Conservation (phyloP, 768 basidiomycete species). For the Xerocomellus chrysenteron region DNA sequence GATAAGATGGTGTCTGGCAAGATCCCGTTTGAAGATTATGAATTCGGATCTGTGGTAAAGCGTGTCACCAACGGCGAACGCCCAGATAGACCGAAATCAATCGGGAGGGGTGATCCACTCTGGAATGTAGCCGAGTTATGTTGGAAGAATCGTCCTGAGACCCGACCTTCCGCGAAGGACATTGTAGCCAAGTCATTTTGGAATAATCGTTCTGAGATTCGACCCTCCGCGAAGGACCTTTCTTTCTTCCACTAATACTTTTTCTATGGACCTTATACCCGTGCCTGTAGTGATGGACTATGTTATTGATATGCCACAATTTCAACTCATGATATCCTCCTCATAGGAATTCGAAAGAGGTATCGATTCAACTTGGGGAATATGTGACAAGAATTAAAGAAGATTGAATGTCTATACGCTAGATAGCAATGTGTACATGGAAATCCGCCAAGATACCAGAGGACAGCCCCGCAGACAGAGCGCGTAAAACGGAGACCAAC, state of each 20-base stretch:
- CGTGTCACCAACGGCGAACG: background rate
- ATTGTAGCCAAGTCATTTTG: background rate
- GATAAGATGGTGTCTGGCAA: slow-evolving; percentile 20
- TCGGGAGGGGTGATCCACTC: slow-evolving; percentile 5
- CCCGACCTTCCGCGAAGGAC: slow-evolving; percentile 14
- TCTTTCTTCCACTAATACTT: background rate
- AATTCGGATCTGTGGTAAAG: background rate
- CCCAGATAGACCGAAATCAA: slow-evolving; percentile 8
- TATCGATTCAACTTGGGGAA: slow-evolving; percentile 3
- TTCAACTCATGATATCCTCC: background rate
- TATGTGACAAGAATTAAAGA: slow-evolving; percentile 19
- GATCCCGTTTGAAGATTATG: slow-evolving; percentile 8
- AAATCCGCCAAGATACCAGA: slow-evolving; percentile 7
- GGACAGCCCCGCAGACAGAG: background rate
- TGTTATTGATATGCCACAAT: background rate
- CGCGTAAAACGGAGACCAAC: background rate
- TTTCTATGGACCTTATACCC: background rate
- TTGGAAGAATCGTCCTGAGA: slow-evolving; percentile 6
- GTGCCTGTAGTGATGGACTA: background rate
- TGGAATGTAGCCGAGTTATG: slow-evolving; percentile 11
- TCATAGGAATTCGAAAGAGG: background rate
- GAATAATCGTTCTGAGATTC: no score
- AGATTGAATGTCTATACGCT: slow-evolving; percentile 14
- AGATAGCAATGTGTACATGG: slow-evolving; percentile 12
- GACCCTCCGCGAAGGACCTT: background rate